These are phyloP conservation scores for Terana coerulea DNA, from an alignment of 768 basidiomycete species.

Conservation along the genomic window DNA sequence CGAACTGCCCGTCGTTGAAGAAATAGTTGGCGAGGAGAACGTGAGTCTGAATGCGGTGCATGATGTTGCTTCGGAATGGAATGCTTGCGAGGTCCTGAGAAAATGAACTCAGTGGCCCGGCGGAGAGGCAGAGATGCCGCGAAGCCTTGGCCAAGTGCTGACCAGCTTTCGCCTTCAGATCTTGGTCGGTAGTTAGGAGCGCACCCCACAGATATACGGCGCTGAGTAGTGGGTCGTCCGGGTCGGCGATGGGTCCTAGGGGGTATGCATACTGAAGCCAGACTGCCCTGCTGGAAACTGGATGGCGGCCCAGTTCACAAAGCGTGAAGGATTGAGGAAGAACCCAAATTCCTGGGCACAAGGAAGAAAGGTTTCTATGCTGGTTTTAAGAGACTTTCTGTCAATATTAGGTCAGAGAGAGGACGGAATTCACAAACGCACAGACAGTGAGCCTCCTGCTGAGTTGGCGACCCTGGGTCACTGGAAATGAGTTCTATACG, in stretches of 20 bases:
- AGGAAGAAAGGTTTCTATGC: constrained; percentile 40
- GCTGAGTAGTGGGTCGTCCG: constrained; percentile 43
- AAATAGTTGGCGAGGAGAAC: constrained; percentile 66
- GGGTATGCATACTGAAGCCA: too few relatives aligned
- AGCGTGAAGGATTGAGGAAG: constrained; percentile 51
- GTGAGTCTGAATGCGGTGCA: constrained; percentile 31
- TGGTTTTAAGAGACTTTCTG: constrained; percentile 3
- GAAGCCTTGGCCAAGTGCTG: constrained; percentile 44
- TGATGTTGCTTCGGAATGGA: not conserved
- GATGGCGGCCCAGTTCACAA: constrained; percentile 24
- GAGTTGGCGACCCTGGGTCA: too few relatives aligned
- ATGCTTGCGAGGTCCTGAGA: too few relatives aligned
- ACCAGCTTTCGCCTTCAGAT: constrained; percentile 28
- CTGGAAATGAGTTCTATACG: too few relatives aligned
- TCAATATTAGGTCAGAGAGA: not conserved
- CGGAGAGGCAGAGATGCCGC: too few relatives aligned
- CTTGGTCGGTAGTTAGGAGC: constrained; percentile 18
- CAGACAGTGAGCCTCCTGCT: not conserved
- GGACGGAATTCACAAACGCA: not conserved
- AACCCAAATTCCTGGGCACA: constrained; percentile 58
- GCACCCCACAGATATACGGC: constrained; percentile 32
- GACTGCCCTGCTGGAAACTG: too few relatives aligned
- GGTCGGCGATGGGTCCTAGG: not conserved
- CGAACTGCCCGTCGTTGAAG: constrained; percentile 51
- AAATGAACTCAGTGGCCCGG: too few relatives aligned